Base-by-base conservation (phyloP, 108 stramenopile genomes). In the Cyclotella baltica region DNA sequence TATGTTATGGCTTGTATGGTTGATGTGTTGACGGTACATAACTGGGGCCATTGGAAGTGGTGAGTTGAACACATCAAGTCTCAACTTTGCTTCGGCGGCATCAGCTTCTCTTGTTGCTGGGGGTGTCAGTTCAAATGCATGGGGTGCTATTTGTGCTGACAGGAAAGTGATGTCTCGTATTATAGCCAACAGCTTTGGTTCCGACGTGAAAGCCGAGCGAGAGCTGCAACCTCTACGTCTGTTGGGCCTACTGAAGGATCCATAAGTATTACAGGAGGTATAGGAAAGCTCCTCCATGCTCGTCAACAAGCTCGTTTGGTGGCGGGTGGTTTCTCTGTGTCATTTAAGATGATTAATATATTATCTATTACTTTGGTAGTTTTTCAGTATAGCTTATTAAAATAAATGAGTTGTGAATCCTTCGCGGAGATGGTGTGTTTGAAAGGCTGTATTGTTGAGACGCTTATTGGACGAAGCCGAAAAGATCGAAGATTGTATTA, bases 131-230 rank as follows among this genome's bases (percentile, higher is more conserved):
- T 82, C 74, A 3, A 70, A 82, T 30, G 38, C 79, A 28, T 79
- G 81, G 76, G 85, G 78, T 40, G 91, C 84, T 57, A 77, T 85
- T 27, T 80, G 80, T 40, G 85, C 88, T 31, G 90, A 90, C 56
- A 90, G 93, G 80, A 84, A n/a, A 94, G 93, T 68, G 93, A 94
- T 77, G 76, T 85, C 28, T 80, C 80, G 20, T n/a, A n/a, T n/a
- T 94, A 88, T 62, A 82, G 88, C n/a, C 78, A 78, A 65, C 76
- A 91, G 52, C 73, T 88, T 16, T 80, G 85, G 15, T 92, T 83
- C 77, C 87, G 85, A 64, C 82, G 70, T 78, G 89, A 71, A 72
- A 73, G 64, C 59, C 70, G 53, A 29, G 61, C 43, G 19, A 51
- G 77, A 38, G 53, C 72, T 52, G 80, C 66, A 3, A 47, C 72